Percentiles rank a stretch among this genome's conserved stretches.
Evolutionary conservation across 129 eudicot species (phyloP).

Genomic region (Saussurea involucrata): DNA sequence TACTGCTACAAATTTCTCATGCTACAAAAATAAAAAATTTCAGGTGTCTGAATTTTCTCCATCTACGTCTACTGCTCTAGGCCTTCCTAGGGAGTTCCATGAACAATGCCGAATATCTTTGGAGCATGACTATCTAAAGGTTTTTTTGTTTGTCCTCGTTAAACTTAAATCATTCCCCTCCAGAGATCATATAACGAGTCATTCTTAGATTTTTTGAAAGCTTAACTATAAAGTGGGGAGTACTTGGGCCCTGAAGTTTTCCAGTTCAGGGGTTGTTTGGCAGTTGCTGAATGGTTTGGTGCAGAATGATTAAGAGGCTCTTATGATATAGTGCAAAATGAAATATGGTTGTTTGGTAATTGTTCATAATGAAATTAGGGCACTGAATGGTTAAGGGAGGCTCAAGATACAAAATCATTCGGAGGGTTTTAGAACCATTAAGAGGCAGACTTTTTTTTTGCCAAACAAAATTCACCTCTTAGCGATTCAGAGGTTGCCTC

Average conservation of each 20-base stretch:
- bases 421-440: no score
- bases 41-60: slow-evolving; percentile 98
- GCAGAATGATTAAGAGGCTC: no score
- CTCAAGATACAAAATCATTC: no score
- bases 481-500: no score
- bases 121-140: slow-evolving; percentile 85
- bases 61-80: slow-evolving; percentile 84
- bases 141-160: slow-evolving; percentile 17
- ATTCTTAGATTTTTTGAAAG: neutral
- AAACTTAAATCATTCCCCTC: neutral
- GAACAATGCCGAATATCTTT: slow-evolving; percentile 79
- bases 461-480: no score
- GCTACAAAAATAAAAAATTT: neutral
- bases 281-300: no score
- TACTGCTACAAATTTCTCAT: neutral
- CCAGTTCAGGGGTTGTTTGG: no score
- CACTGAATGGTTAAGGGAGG: no score
- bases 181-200: neutral
- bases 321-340: no score
- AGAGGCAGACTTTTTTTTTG: no score
- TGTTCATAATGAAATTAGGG: no score
- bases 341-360: no score
- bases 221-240: neutral
- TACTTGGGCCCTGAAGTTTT: neutral
- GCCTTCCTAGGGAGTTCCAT: slow-evolving; percentile 96